phyloP scores from a whole-genome alignment of 2,329 filamentous ascomycete species.

The Epicoccum sorghinum region DNA sequence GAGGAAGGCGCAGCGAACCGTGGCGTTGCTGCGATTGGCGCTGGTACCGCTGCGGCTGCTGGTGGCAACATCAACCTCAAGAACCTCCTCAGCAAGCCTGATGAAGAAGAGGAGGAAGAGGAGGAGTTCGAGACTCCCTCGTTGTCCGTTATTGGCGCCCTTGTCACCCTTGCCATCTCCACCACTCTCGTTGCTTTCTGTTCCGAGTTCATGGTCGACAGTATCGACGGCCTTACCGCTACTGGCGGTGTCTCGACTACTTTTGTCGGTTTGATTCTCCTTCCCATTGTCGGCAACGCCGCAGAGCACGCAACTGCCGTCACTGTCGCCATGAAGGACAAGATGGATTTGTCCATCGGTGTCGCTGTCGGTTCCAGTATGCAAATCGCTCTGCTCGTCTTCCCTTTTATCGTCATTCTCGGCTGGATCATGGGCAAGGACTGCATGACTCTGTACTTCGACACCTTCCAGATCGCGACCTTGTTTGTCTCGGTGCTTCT shows the following conservation, averaged over 20 bases:
- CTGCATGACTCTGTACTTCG: slow-evolving; percentile 79
- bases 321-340: slow-evolving; percentile 62
- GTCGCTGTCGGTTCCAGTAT: slow-evolving; percentile 61
- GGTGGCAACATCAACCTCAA: slow-evolving; percentile 58
- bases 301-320: slow-evolving; percentile 63
- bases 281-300: slow-evolving; percentile 64
- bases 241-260: slow-evolving; percentile 60
- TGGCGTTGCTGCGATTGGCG: slow-evolving; percentile 61
- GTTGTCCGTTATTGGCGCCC: slow-evolving; percentile 72
- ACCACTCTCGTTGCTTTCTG: slow-evolving; percentile 83
- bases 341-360: slow-evolving; percentile 63
- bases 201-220: slow-evolving; percentile 68
- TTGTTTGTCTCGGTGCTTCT: slow-evolving; percentile 63
- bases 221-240: slow-evolving; percentile 62
- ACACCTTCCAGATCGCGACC: slow-evolving; percentile 81
- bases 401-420: slow-evolving; percentile 62
- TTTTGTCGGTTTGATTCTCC: slow-evolving; percentile 65
- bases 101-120: slow-evolving; percentile 55
- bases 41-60: slow-evolving; percentile 56
- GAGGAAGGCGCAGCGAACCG: slow-evolving; percentile 57
- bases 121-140: slow-evolving; percentile 79
- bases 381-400: slow-evolving; percentile 65
- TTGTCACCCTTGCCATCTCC: slow-evolving; percentile 72
- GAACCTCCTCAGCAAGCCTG: slow-evolving; percentile 51
- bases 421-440: slow-evolving; percentile 61